Conservation (phyloP, 768 basidiomycete genomes). For the Lactifluus rugatus region DNA sequence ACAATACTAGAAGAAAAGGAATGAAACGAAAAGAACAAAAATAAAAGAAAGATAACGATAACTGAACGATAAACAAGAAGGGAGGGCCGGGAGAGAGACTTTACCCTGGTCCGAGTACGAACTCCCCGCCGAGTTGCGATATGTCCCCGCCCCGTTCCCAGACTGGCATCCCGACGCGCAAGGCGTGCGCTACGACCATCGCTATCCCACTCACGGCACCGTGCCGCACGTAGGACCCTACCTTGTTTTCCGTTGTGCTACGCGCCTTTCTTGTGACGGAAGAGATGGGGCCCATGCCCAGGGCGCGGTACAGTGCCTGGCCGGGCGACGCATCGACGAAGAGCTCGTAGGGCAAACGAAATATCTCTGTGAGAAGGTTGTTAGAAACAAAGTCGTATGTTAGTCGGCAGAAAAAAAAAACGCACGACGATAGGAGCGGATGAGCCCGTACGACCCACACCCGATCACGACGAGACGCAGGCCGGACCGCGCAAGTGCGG, state of each 20-base stretch:
- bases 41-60: background rate
- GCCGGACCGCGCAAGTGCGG: conserved; percentile 37
- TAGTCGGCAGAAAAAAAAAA: conserved; percentile 10
- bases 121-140: conserved; percentile 83
- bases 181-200: conserved; percentile 61
- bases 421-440: conserved; percentile 61
- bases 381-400: background rate
- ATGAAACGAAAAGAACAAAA: background rate
- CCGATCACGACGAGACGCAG: conserved; percentile 66
- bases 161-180: conserved; percentile 69
- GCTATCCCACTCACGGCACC: conserved; percentile 57
- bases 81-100: conserved; percentile 21
- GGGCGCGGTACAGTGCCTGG: conserved; percentile 52
- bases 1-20: too few species aligned
- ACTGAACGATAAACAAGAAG: too few species aligned
- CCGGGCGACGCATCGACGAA: conserved; percentile 65
- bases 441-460: conserved; percentile 68
- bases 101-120: conserved; percentile 59
- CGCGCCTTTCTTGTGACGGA: conserved; percentile 32
- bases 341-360: conserved; percentile 59
- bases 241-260: conserved; percentile 2
- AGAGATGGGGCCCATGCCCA: conserved; percentile 61
- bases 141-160: conserved; percentile 74
- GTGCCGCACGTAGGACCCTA: conserved; percentile 55
- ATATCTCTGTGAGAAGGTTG: conserved; percentile 38